phyloP scores from a whole-genome alignment of 2,329 filamentous ascomycete genomes.

The Plectosphaerella sp. region DNA sequence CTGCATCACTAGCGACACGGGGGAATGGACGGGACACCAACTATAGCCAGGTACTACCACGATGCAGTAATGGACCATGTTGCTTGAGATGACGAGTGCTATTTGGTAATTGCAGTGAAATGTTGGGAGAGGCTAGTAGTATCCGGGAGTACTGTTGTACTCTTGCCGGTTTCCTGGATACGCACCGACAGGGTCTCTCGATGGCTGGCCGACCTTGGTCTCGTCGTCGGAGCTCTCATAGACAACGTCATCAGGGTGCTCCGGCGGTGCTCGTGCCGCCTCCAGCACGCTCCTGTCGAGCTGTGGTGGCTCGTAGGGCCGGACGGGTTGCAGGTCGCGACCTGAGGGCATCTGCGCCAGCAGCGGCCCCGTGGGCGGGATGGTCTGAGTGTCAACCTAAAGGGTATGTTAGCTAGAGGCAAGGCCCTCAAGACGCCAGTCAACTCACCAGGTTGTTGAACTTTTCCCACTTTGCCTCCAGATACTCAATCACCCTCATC shows the following conservation, averaged over 20 bases:
- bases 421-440: neutral
- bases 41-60: too few relatives aligned
- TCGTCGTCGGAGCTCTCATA: slow-evolving; percentile 36
- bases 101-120: too few relatives aligned
- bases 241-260: slow-evolving; percentile 28
- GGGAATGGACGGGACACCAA: too few relatives aligned
- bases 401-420: neutral
- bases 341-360: slow-evolving; percentile 81
- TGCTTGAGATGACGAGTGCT: too few relatives aligned
- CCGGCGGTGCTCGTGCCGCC: slow-evolving; percentile 51
- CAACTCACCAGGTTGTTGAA: slow-evolving; percentile 80
- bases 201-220: slow-evolving; percentile 10
- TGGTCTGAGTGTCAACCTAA: slow-evolving; percentile 73
- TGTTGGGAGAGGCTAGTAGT: slow-evolving; percentile 22
- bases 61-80: too few relatives aligned
- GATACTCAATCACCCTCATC: slow-evolving; percentile 76
- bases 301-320: slow-evolving; percentile 60
- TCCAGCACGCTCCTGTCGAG: slow-evolving; percentile 64
- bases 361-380: slow-evolving; percentile 69
- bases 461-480: slow-evolving; percentile 85
- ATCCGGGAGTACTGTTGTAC: slow-evolving; percentile 32
- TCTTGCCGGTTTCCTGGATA: slow-evolving; percentile 44
- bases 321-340: slow-evolving; percentile 74
- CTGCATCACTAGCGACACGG: too few relatives aligned
- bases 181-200: slow-evolving; percentile 36